Evolutionary conservation across 2,329 filamentous ascomycete species (phyloP).

Genomic region (Cladorrhinum sp.): DNA sequence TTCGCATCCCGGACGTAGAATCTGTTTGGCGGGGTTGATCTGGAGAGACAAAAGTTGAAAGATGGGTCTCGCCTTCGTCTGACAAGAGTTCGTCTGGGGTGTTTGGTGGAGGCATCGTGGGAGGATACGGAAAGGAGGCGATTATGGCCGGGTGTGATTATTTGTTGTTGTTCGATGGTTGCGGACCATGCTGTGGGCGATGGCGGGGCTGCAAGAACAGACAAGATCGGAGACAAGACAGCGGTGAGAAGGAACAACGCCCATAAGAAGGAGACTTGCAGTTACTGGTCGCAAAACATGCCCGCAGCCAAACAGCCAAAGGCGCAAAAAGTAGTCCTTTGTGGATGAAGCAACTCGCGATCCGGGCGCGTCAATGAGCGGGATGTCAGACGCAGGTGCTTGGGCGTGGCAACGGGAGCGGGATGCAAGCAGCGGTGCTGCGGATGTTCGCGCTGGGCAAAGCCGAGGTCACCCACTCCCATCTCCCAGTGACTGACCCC

Average conservation of each 20-base stretch:
- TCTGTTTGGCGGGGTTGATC: neutral
- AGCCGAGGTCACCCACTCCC: neutral
- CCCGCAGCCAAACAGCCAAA: neutral
- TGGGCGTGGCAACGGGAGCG: neutral
- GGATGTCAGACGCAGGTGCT: neutral
- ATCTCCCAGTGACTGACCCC: neutral
- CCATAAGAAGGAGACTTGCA: neutral
- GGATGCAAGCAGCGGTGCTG: neutral
- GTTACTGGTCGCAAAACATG: neutral
- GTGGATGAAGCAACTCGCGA: neutral
- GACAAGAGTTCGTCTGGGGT: slow-evolving; percentile 18
- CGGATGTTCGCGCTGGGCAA: neutral
- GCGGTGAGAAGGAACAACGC: neutral
- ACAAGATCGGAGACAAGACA: neutral
- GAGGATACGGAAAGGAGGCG: neutral
- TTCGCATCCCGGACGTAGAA: neutral
- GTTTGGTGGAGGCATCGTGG: slow-evolving; percentile 23
- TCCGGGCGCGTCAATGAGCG: neutral
- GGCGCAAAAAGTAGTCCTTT: neutral
- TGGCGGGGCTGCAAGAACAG: neutral
- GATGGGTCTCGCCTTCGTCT: neutral
- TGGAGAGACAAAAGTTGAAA: neutral
- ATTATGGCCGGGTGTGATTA: neutral
- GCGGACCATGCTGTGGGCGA: neutral
- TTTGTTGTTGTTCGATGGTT: neutral